These are phyloP conservation scores for Claviceps sp. DNA, from an alignment of 2,329 filamentous ascomycete genomes.

Conservation along the genomic window DNA sequence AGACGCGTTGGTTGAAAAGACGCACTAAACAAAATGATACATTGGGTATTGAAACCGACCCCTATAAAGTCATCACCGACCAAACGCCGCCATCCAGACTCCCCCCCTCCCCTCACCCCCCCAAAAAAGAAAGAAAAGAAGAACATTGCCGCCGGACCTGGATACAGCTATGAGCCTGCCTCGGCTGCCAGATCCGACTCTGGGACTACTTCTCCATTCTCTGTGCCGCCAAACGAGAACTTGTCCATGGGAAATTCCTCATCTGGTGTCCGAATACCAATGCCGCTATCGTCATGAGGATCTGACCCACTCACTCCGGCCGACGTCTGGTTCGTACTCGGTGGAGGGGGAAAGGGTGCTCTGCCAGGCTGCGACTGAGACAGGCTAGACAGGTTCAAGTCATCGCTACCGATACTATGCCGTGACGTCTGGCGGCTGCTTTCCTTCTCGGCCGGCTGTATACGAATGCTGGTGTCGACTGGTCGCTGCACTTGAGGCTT, in stretches of 20 bases:
- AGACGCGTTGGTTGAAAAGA: not conserved
- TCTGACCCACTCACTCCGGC: conserved; percentile 26
- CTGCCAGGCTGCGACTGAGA: conserved; percentile 33
- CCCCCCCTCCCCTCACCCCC: conserved; percentile 2
- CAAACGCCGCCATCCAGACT: conserved; percentile 7
- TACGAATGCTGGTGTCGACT: conserved; percentile 17
- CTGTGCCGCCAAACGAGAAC: conserved; percentile 31
- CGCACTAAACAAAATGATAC: conserved; percentile 2
- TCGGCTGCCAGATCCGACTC: conserved; percentile 16
- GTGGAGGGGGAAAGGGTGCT: conserved; percentile 36
- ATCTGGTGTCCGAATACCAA: conserved; percentile 55
- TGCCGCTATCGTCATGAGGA: conserved; percentile 59
- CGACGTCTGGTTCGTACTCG: conserved; percentile 28
- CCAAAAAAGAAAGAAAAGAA: not conserved
- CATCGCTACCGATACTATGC: conserved; percentile 32
- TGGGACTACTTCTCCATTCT: conserved; percentile 21
- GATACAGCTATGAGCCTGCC: conserved; percentile 4
- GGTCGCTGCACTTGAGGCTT: conserved; percentile 24
- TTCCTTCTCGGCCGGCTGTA: conserved; percentile 23
- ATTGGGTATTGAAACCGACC: conserved; percentile 6
- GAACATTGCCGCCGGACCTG: not conserved
- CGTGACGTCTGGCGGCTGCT: conserved; percentile 21
- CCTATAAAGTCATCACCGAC: conserved; percentile 3
- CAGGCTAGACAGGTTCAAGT: conserved; percentile 29
- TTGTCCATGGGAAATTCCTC: conserved; percentile 51